These are phyloP conservation scores for Colletotrichum sp. DNA, from an alignment of 2,329 filamentous ascomycete species.

Conservation along the genomic window DNA sequence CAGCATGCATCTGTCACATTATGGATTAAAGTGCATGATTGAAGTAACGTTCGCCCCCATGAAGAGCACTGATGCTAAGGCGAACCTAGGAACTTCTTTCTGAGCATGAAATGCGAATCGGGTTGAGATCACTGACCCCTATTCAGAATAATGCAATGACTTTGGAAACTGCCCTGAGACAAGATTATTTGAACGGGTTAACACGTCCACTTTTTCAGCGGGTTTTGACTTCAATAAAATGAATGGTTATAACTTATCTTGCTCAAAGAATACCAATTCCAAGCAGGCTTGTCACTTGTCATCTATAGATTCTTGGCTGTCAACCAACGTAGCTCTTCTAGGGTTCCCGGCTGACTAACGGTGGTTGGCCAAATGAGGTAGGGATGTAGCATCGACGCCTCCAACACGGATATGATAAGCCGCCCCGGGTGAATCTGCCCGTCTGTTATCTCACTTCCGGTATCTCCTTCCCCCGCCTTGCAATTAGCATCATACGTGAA, in stretches of 20 bases:
- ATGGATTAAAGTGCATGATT: not conserved
- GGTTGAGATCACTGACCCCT: not conserved
- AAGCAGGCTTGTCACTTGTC: not conserved
- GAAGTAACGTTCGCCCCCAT: not conserved
- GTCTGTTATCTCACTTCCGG: not conserved
- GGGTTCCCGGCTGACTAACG: not conserved
- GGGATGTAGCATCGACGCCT: not conserved
- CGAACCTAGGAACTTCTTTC: not conserved
- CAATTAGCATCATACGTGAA: not conserved
- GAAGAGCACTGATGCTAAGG: not conserved
- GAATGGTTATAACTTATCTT: too few relatives aligned
- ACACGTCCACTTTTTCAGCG: not conserved
- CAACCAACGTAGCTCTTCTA: too few relatives aligned
- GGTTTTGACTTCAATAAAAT: too few relatives aligned
- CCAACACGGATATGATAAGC: not conserved
- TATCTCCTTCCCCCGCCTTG: not conserved
- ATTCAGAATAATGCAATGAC: accelerated
- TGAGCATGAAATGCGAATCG: not conserved
- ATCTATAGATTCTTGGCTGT: not conserved
- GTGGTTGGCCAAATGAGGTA: not conserved
- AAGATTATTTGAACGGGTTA: too few relatives aligned
- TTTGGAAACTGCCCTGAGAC: not conserved
- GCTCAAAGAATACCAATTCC: not conserved
- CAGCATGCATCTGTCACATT: not conserved
- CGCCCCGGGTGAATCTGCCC: not conserved